Base-by-base conservation (phyloP, 2,329 filamentous ascomycete species). In the Blumeriella jaapii region DNA sequence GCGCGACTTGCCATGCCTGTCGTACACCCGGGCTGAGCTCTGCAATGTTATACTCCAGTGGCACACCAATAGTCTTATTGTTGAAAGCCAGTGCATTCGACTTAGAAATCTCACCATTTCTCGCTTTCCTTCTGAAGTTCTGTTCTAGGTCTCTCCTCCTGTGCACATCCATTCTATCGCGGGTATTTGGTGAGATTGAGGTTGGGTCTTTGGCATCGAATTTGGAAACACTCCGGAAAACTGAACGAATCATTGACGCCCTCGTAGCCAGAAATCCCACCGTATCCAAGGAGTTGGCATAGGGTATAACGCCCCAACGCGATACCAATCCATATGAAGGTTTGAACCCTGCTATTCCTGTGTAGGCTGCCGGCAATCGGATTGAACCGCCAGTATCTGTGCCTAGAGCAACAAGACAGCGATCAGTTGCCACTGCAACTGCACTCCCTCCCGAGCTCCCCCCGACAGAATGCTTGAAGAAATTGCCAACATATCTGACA, bases 391-490 rank as follows among this genome's bases (percentile, higher is more conserved):
- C 79, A 0, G 79, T 98, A 55, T 98, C 91, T 13, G 91, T 96
- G 12, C 91, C 91, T 17, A 98, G 62, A 6, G 86, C 86, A 23
- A 75, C 38, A 16, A 71, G 63, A 1, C 64, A 68, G 3, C 66
- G 61, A 14, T 69, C 69, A 1, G 69, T 65, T 13, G 71, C 74
- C 23, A 96, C 83, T 10, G 85, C 84, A 7, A 93, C 73, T 3
- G 91, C 91, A 56, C 87, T 95, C 12, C 91, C 91, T 26, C 91
- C 91, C 3, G 89, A 96, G 56, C 87, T 95, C 18, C 87, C 87
- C 23, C 87, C 87, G 0, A 82, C 79, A 1, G 85, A 91, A 15
- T 28, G 31, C 4, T 11, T n/a, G 12, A 23, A 22, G 12, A 31
- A 25, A 15, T 28, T 31, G 8, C 26, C 6, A 10, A 14, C 19